phyloP scores from a whole-genome alignment of 1,284 basidiomycete species.

The Takashimella tepidaria region DNA sequence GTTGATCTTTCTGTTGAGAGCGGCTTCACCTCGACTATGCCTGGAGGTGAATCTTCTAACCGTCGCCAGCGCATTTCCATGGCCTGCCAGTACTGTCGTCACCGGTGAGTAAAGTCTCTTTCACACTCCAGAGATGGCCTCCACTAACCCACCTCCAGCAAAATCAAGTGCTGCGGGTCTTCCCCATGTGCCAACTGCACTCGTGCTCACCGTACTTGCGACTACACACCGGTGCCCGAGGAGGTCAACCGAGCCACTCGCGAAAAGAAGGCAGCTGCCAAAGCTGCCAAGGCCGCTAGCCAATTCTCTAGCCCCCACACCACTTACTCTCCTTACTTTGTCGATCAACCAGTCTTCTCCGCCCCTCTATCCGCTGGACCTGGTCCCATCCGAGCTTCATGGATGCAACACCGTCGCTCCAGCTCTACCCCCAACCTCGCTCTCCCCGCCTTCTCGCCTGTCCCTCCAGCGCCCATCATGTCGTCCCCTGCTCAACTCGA shows the following conservation, averaged over 20 bases:
- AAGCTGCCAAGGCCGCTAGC: conserved; percentile 28
- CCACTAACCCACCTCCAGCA: conserved; percentile 24
- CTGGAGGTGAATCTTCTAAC: conserved; percentile 20
- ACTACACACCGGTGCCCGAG: conserved; percentile 46
- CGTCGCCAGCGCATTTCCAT: conserved; percentile 42
- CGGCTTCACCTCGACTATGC: conserved; percentile 12
- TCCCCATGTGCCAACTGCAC: conserved; percentile 45
- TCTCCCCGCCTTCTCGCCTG: conserved; percentile 22
- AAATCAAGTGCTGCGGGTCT: conserved; percentile 47
- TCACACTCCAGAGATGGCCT: not conserved
- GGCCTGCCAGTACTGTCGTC: conserved; percentile 46
- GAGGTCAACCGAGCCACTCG: conserved; percentile 44
- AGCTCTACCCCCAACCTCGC: conserved; percentile 31
- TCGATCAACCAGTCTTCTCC: conserved; percentile 28
- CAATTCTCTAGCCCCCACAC: conserved; percentile 17
- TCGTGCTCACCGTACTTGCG: conserved; percentile 40
- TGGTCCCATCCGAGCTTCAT: conserved; percentile 19
- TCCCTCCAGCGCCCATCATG: conserved; percentile 27
- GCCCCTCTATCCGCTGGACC: conserved; percentile 27
- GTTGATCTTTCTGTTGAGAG: not conserved
- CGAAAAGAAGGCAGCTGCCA: conserved; percentile 43
- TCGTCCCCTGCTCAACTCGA: conserved; percentile 39
- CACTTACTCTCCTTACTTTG: conserved; percentile 28
- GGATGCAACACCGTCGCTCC: conserved; percentile 30
- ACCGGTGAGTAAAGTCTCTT: conserved; percentile 31